Evolutionary conservation across 805 yeast genomes (phyloP).

Genomic region (Saturnispora sekii): DNA sequence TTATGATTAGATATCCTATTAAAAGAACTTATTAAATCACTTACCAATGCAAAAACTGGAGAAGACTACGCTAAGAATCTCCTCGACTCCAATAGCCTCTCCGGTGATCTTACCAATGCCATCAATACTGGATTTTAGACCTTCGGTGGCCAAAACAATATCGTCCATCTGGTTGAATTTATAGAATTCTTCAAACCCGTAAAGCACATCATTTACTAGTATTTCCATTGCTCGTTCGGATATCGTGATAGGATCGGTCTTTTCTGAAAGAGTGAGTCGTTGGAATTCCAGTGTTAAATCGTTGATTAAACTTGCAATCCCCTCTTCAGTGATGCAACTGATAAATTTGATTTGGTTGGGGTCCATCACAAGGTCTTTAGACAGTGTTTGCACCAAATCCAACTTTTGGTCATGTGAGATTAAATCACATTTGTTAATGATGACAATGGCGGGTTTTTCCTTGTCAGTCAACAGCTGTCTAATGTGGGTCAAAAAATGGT

Average conservation of each 20-base stretch:
- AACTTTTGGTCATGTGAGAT: constrained; percentile 11
- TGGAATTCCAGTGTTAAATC: constrained; percentile 39
- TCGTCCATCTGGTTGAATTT: constrained; percentile 45
- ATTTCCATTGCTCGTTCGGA: constrained; percentile 73
- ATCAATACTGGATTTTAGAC: constrained; percentile 59
- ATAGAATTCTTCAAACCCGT: constrained; percentile 60
- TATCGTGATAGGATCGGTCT: constrained; percentile 57
- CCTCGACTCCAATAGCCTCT: constrained; percentile 79
- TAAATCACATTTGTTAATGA: constrained; percentile 56
- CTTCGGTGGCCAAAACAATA: constrained; percentile 72
- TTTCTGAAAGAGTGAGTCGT: constrained; percentile 37
- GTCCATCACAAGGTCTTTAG: constrained; percentile 21
- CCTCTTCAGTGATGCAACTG: constrained; percentile 51
- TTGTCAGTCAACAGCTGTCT: constrained; percentile 16
- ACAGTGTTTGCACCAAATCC: constrained; percentile 15
- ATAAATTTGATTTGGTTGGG: constrained; percentile 28
- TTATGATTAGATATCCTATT: no score
- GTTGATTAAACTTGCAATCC: constrained; percentile 39
- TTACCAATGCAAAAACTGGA: constrained; percentile 93
- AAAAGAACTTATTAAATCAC: constrained; percentile 21
- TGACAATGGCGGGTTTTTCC: constrained; percentile 27
- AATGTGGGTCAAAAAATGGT: constrained; percentile 33
- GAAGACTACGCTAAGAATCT: constrained; percentile 82
- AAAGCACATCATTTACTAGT: constrained; percentile 62
- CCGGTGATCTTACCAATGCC: constrained; percentile 94